A percentile compares a stretch with the other conserved stretches of the same genome.
phyloP scores from a whole-genome alignment of 768 basidiomycete species.

The Tricholoma bakamatsutake region DNA sequence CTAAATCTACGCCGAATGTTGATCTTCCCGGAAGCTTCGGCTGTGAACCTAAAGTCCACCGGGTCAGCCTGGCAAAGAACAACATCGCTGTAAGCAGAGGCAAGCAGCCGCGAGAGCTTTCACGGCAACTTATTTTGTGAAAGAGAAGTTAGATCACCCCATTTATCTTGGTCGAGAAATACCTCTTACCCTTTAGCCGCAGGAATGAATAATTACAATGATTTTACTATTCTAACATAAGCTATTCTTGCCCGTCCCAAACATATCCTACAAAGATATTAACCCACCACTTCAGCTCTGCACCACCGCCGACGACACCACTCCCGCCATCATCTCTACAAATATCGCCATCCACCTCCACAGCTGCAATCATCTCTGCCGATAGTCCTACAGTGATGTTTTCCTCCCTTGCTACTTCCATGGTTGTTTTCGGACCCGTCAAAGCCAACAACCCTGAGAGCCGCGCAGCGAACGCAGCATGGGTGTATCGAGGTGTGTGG shows the following conservation, averaged over 20 bases:
- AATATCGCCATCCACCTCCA: conserved; percentile 65
- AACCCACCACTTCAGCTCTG: conserved; percentile 67
- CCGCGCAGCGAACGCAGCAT: conserved; percentile 61
- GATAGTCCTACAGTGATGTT: conserved; percentile 66
- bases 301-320: conserved; percentile 36
- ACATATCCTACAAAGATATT: conserved; percentile 62
- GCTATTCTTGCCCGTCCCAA: conserved; percentile 62
- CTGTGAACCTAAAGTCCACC: too few relatives aligned
- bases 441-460: conserved; percentile 50
- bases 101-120: too few relatives aligned
- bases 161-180: too few relatives aligned
- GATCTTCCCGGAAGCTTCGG: too few relatives aligned
- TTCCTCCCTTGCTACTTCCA: conserved; percentile 71
- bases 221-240: background rate
- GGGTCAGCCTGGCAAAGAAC: too few relatives aligned
- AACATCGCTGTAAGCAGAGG: too few relatives aligned
- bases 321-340: conserved; percentile 65
- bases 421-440: conserved; percentile 48
- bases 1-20: background rate
- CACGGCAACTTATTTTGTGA: too few relatives aligned
- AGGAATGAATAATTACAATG: background rate
- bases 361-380: conserved; percentile 70
- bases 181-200: too few relatives aligned
- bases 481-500: conserved; percentile 75
- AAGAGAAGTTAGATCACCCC: too few relatives aligned